phyloP scores from a whole-genome alignment of 306 rosid species.

The Dalbergia cultrata region DNA sequence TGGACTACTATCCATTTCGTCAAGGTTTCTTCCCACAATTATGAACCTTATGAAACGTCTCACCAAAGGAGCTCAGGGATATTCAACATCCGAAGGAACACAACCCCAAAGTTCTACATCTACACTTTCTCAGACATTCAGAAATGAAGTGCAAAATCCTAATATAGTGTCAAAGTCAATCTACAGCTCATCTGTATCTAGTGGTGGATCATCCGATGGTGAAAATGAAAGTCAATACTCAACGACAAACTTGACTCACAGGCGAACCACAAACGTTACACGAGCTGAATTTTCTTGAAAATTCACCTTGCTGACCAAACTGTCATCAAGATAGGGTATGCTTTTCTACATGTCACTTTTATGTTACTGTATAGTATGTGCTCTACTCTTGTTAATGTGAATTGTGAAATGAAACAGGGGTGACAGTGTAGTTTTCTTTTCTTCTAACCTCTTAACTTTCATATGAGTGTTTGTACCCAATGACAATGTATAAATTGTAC shows the following conservation, averaged over 20 bases:
- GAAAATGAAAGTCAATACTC: slow-evolving; percentile 42
- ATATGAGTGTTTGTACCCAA: background rate
- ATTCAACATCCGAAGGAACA: slow-evolving; percentile 21
- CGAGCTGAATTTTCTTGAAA: slow-evolving; percentile 47
- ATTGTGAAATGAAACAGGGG: background rate
- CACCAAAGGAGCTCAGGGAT: slow-evolving; percentile 77
- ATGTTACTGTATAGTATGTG: too few relatives aligned
- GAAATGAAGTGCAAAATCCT: background rate
- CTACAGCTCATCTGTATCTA: background rate
- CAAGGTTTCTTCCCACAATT: slow-evolving; percentile 78
- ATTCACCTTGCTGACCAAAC: background rate
- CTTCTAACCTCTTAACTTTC: too few relatives aligned
- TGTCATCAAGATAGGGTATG: background rate
- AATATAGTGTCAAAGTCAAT: background rate
- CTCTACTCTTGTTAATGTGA: too few relatives aligned
- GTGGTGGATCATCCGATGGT: slow-evolving; percentile 46
- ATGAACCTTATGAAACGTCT: slow-evolving; percentile 82
- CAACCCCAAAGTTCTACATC: slow-evolving; percentile 20
- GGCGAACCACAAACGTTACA: slow-evolving; percentile 50
- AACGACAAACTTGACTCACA: slow-evolving; percentile 48
- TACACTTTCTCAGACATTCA: slow-evolving; percentile 2
- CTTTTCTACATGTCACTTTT: background rate
- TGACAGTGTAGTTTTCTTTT: background rate
- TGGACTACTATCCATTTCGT: slow-evolving; percentile 71
- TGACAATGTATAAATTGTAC: slow-evolving; percentile 2